A percentile compares a stretch with the other conserved stretches of the same genome.
Conservation (phyloP, 805 yeast genomes). For the Wickerhamiella qilinensis region DNA sequence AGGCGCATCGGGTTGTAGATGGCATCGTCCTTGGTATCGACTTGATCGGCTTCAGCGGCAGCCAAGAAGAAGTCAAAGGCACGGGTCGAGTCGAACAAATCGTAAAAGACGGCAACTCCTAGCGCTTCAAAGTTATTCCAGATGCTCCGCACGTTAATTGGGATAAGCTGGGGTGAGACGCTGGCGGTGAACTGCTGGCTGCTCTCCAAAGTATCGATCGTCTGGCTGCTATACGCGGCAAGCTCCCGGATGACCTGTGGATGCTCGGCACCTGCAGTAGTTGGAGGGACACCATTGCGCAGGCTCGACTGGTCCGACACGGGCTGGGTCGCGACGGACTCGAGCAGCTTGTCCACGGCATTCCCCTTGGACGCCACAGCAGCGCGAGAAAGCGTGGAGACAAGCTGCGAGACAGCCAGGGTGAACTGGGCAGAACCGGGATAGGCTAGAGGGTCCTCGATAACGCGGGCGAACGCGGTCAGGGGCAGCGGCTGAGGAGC, state of each 20-base stretch:
- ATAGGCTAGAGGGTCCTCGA: slow-evolving; percentile 3
- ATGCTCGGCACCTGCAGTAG: background rate
- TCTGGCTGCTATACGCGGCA: slow-evolving; percentile 20
- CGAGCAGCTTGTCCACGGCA: background rate
- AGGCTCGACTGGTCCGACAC: background rate
- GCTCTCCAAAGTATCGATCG: slow-evolving; percentile 32
- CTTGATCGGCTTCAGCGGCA: slow-evolving; percentile 27
- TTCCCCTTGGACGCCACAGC: background rate
- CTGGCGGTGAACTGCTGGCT: slow-evolving; percentile 6
- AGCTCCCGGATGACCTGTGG: slow-evolving; percentile 9
- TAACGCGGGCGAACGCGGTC: slow-evolving; percentile 1
- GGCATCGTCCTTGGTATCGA: slow-evolving; percentile 26
- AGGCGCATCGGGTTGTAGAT: slow-evolving; percentile 36
- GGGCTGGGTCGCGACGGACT: background rate
- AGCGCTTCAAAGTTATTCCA: slow-evolving; percentile 49
- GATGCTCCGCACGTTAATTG: slow-evolving; percentile 35
- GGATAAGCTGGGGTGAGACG: slow-evolving; percentile 4
- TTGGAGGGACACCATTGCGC: background rate
- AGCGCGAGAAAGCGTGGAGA: slow-evolving; percentile 2
- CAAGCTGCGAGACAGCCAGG: slow-evolving; percentile 3
- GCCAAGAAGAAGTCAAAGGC: slow-evolving; percentile 33
- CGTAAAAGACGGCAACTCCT: slow-evolving; percentile 36
- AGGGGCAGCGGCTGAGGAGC: slow-evolving; percentile 10
- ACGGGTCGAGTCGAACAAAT: slow-evolving; percentile 28
- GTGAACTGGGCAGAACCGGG: slow-evolving; percentile 9